phyloP scores from a whole-genome alignment of 2,329 filamentous ascomycete species.

The Hypoxylon sp. region DNA sequence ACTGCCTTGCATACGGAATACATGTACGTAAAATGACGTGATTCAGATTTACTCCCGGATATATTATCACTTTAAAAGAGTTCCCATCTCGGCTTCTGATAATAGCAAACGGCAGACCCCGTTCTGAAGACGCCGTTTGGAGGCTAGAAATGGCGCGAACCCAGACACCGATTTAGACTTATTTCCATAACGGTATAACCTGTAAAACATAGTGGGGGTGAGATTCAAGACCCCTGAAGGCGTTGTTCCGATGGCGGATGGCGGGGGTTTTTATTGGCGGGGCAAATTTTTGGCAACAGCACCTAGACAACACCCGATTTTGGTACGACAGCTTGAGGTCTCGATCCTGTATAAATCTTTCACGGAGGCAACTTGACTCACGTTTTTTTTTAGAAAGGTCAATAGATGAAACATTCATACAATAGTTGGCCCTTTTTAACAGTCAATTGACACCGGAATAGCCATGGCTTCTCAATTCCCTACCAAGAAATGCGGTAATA shows the following conservation, averaged over 20 bases:
- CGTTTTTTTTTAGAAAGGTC: conserved; percentile 7
- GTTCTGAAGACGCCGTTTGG: conserved; percentile 38
- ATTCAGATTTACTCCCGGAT: background rate
- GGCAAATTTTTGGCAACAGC: conserved; percentile 39
- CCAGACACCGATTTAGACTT: conserved; percentile 27
- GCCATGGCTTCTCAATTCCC: conserved; percentile 61
- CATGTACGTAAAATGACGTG: background rate
- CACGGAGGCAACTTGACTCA: conserved; percentile 27
- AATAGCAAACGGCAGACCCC: conserved; percentile 33
- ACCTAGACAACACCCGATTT: conserved; percentile 9
- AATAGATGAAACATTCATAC: conserved; percentile 8
- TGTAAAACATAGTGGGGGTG: conserved; percentile 1
- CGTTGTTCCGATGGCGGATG: conserved; percentile 53
- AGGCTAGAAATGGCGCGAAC: conserved; percentile 5
- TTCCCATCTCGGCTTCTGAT: conserved; percentile 26
- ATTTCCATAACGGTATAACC: conserved; percentile 1
- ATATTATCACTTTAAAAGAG: background rate
- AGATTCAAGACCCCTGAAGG: conserved; percentile 25
- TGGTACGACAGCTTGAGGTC: conserved; percentile 2
- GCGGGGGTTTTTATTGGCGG: conserved; percentile 47
- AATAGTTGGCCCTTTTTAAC: background rate
- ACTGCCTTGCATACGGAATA: background rate
- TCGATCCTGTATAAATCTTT: conserved; percentile 23
- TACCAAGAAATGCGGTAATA: conserved; percentile 72
- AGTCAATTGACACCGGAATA: conserved; percentile 15